Conservation (phyloP, 306 rosid genomes). For the Trifolium fragiferum region DNA sequence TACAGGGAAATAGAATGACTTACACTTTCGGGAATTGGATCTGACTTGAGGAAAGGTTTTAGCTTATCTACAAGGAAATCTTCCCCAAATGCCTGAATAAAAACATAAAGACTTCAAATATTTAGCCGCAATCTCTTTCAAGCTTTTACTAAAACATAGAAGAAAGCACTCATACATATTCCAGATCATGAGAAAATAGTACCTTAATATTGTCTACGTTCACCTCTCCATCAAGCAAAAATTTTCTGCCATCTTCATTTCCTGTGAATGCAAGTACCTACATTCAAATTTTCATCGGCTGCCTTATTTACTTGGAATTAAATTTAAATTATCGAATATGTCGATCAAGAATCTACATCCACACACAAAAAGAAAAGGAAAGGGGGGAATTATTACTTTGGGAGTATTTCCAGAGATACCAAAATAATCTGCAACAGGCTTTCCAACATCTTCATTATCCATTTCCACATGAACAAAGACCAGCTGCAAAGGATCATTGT, state of each 20-base stretch:
- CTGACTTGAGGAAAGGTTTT: conserved; percentile 89
- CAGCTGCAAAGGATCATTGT: conserved; percentile 67
- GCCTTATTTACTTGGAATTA: conserved; percentile 13
- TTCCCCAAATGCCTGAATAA: conserved; percentile 72
- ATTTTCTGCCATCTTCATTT: conserved; percentile 82
- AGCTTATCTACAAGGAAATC: conserved; percentile 88
- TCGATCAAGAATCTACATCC: conserved; percentile 17
- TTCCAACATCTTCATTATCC: conserved; percentile 89
- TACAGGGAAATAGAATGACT: conserved; percentile 43
- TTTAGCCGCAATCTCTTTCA: conserved; percentile 36
- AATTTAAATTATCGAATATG: conserved; percentile 21
- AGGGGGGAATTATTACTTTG: conserved; percentile 56
- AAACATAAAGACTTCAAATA: conserved; percentile 7
- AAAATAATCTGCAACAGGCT: conserved; percentile 90
- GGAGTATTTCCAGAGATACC: conserved; percentile 79
- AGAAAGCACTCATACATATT: conserved; percentile 21
- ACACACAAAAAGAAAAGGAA: conserved; percentile 1
- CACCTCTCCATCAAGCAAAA: conserved; percentile 69
- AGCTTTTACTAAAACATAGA: conserved; percentile 20
- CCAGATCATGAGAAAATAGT: conserved; percentile 24
- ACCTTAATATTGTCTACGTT: conserved; percentile 78
- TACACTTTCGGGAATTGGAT: conserved; percentile 89
- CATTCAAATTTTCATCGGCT: conserved; percentile 15
- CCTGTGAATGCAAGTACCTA: conserved; percentile 88
- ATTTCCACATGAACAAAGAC: conserved; percentile 82